Conservation (phyloP, 257 asterid genomes). For the Avicennia marina region DNA sequence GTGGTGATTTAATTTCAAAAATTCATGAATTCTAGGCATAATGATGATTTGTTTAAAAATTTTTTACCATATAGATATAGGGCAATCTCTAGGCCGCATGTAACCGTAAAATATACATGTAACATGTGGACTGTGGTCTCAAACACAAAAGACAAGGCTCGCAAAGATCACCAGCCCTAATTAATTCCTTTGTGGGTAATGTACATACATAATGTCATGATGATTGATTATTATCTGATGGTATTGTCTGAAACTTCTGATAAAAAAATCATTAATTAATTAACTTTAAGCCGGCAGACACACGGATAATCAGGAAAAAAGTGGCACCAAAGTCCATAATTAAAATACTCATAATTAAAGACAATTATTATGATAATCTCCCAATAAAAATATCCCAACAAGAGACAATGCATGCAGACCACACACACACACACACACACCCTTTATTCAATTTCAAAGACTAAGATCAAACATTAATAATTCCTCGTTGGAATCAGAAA, state of each 20-base stretch:
- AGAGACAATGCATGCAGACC: slow-evolving; percentile 20
- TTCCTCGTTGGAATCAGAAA: slow-evolving; percentile 34
- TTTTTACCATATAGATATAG: neutral
- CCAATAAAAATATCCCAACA: slow-evolving; percentile 12
- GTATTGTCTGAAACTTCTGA: too few species aligned
- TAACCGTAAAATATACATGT: neutral
- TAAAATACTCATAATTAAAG: slow-evolving; percentile 5
- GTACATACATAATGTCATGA: too few species aligned
- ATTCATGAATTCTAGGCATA: too few species aligned
- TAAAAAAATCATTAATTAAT: too few species aligned
- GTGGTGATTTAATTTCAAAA: too few species aligned
- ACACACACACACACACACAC: slow-evolving; percentile 10
- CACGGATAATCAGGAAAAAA: slow-evolving; percentile 29
- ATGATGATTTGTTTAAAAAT: too few species aligned
- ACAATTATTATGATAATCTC: slow-evolving; percentile 9
- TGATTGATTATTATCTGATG: too few species aligned
- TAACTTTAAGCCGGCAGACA: slow-evolving; percentile 28
- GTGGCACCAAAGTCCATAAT: slow-evolving; percentile 32
- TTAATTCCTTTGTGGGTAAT: too few species aligned
- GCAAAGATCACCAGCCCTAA: too few species aligned
- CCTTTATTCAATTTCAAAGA: slow-evolving; percentile 17
- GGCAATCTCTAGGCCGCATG: slow-evolving; percentile 15
- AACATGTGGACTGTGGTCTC: too few species aligned
- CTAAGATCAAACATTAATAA: slow-evolving; percentile 33
- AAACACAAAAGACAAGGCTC: too few species aligned